These are phyloP conservation scores for Cladosporium sp. DNA, from an alignment of 2,329 filamentous ascomycete genomes.

Conservation along the genomic window DNA sequence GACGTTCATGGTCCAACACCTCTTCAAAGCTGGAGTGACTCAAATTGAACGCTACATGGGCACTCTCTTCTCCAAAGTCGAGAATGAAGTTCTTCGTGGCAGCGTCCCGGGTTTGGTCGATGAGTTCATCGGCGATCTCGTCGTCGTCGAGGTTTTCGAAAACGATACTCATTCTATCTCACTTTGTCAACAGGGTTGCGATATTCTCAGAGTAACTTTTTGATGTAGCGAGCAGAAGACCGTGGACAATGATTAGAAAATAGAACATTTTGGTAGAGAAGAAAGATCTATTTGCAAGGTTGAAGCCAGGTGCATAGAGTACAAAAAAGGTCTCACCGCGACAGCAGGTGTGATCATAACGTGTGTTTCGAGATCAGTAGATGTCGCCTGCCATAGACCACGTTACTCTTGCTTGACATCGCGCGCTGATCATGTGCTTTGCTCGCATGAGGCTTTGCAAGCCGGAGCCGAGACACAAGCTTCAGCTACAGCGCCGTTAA, in stretches of 20 bases:
- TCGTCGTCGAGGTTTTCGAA: slow-evolving; percentile 52
- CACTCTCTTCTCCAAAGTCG: slow-evolving; percentile 54
- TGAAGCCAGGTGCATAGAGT: slow-evolving; percentile 6
- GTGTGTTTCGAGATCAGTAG: not conserved
- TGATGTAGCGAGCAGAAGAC: too few species aligned
- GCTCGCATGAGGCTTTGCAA: slow-evolving; percentile 6
- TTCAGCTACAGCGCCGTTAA: too few species aligned
- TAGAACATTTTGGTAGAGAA: slow-evolving; percentile 5
- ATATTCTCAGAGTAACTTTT: too few species aligned
- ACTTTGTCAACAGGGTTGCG: too few species aligned
- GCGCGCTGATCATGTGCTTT: slow-evolving; percentile 1
- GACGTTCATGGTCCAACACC: slow-evolving; percentile 38
- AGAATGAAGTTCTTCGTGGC: slow-evolving; percentile 55
- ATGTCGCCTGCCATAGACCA: slow-evolving; percentile 5
- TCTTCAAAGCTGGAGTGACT: slow-evolving; percentile 35
- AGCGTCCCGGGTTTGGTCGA: slow-evolving; percentile 36
- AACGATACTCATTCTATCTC: not conserved
- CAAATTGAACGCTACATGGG: slow-evolving; percentile 53
- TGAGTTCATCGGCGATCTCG: slow-evolving; percentile 41
- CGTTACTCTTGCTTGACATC: not conserved
- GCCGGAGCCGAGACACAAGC: not conserved
- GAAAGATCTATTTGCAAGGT: not conserved
- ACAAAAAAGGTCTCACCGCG: slow-evolving; percentile 2
- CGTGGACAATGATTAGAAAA: not conserved
- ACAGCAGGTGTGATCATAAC: slow-evolving; percentile 5